A percentile compares a stretch with the other conserved stretches of the same genome.
These are phyloP conservation scores for Phoma sp. DNA, from an alignment of 2,329 filamentous ascomycete genomes.

Conservation along the genomic window DNA sequence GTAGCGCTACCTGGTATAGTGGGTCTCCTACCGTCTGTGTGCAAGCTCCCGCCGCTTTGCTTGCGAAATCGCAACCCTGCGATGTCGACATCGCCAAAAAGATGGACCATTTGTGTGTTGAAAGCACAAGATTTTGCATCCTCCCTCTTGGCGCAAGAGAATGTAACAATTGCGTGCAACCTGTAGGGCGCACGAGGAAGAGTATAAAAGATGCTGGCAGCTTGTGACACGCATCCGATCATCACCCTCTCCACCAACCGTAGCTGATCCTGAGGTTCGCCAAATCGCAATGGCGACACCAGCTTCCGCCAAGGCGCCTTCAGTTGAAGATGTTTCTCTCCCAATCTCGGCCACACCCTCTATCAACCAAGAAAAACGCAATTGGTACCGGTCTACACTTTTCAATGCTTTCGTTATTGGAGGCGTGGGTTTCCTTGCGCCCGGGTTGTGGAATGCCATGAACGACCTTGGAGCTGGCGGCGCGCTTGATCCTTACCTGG, in stretches of 20 bases:
- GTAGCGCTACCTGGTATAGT: conserved; percentile 1
- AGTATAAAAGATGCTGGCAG: not conserved
- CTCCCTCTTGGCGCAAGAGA: conserved; percentile 5
- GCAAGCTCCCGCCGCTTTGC: conserved; percentile 11
- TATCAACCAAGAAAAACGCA: conserved; percentile 12
- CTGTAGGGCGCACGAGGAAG: not conserved
- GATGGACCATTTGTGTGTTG: conserved; percentile 8
- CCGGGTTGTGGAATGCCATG: conserved; percentile 63
- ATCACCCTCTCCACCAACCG: not conserved
- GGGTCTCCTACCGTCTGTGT: conserved; percentile 6
- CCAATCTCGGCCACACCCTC: conserved; percentile 15
- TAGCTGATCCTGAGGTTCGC: not conserved
- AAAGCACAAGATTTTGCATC: not conserved
- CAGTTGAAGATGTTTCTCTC: conserved; percentile 18
- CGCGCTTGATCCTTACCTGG: conserved; percentile 58
- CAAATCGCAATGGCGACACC: conserved; percentile 13
- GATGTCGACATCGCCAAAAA: conserved; percentile 20
- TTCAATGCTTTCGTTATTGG: conserved; percentile 63
- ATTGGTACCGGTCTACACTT: conserved; percentile 59
- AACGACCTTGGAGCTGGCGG: conserved; percentile 61
- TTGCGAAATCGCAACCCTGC: conserved; percentile 20
- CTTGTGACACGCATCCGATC: not conserved
- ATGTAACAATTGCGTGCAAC: conserved; percentile 16
- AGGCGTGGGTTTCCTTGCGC: conserved; percentile 58
- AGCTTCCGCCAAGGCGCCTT: conserved; percentile 16